Evolutionary conservation across 2,329 filamentous ascomycete species (phyloP).

Genomic region (Trichoderma hamatum): DNA sequence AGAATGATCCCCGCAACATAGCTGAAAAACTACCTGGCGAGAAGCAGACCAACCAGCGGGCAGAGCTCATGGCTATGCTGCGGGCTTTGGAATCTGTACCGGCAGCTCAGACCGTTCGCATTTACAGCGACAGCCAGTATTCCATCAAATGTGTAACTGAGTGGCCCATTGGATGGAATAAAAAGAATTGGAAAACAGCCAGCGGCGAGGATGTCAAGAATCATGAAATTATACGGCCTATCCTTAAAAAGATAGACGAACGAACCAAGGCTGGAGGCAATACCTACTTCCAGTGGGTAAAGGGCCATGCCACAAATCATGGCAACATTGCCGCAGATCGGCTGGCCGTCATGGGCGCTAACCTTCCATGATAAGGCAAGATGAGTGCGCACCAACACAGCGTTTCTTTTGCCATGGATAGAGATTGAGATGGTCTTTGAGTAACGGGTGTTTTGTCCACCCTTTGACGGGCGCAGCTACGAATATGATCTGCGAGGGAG

Average conservation of each 20-base stretch:
- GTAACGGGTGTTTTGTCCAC: neutral
- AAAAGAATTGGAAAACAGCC: conserved; percentile 76
- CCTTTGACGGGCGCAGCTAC: neutral
- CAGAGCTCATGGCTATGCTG: conserved; percentile 87
- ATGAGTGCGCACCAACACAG: neutral
- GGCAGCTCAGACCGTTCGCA: conserved; percentile 67
- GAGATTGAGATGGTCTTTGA: neutral
- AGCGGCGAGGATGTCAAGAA: conserved; percentile 78
- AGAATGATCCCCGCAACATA: conserved; percentile 62
- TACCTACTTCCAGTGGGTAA: conserved; percentile 84
- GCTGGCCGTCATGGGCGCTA: conserved; percentile 63
- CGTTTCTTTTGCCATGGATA: neutral
- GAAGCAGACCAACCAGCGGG: conserved; percentile 90
- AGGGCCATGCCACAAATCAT: conserved; percentile 72
- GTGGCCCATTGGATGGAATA: conserved; percentile 80
- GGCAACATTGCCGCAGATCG: conserved; percentile 83
- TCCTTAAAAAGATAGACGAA: conserved; percentile 72
- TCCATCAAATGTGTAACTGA: conserved; percentile 84
- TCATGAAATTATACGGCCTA: conserved; percentile 75
- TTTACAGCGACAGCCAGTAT: conserved; percentile 89
- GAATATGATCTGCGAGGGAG: neutral
- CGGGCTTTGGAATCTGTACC: conserved; percentile 79
- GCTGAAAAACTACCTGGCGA: conserved; percentile 75
- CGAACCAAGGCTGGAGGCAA: conserved; percentile 60
- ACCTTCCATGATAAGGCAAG: conserved; percentile 30